Base-by-base conservation (phyloP, 371 early-diverging fungal species). In the Rhizopus arrhizus region DNA sequence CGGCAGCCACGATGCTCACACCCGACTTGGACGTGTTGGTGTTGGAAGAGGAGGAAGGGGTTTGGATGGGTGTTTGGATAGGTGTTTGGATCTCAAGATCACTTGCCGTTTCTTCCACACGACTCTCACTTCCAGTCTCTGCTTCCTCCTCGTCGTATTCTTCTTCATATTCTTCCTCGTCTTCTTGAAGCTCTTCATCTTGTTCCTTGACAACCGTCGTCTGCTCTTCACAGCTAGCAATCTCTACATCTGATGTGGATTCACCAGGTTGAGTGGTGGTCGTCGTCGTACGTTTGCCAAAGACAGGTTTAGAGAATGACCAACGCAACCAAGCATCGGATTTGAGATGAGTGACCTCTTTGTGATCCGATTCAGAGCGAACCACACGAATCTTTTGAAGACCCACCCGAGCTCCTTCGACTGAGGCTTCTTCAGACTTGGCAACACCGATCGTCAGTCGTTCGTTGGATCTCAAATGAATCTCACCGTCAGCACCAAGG, bases 311-410 rank as follows among this genome's bases (percentile, higher is more conserved):
- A 16, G 73, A 70, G 64, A 79, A 74, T 7, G 57, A 38, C 80
- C 77, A 80, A 31, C 64, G 71, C 48, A 73, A 33, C 75, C 77
- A 76, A 42, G 65, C 40, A 5, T 74, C 77, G 13, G 79, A 75
- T 9, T 66, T 66, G 33, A 75, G 49, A 11, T 46, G 43, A 22
- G 52, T 32, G 9, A 62, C 56, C 57, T 73, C 59, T 32, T 68
- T 70, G 35, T 62, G 70, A 49, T 54, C 60, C 35, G 61, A 53
- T 36, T 62, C 68, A 56, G 63, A 60, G 40, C 56, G 64, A 15
- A 60, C 49, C 33, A 69, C 58, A n/a, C 58, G 62, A 40, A 72
- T 48, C 41, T 70, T 60, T 35, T 46, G 53, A 5, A 79, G 55
- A 66, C 80, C 74, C 42, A 79, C 65, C 60, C 66, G 59, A 36